Conservation (phyloP, 2,329 filamentous ascomycete species). For the Aspergillus sp. region DNA sequence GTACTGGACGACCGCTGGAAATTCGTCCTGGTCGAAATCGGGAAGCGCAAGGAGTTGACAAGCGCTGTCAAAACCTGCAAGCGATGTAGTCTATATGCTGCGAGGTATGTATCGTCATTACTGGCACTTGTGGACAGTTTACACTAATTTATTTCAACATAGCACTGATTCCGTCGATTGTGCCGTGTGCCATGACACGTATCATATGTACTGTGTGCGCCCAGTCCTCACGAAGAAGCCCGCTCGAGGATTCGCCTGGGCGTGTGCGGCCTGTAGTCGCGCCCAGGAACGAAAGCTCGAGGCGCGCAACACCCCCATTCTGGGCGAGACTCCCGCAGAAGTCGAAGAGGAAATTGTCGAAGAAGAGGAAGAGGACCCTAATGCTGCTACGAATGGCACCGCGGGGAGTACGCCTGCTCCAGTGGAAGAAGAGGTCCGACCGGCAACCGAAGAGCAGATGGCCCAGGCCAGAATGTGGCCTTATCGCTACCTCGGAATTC, state of each 20-base stretch:
- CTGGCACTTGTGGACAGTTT: constrained; percentile 4
- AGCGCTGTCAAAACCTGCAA: constrained; percentile 96
- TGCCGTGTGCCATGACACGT: constrained; percentile 89
- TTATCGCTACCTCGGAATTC: constrained; percentile 91
- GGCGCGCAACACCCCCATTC: constrained; percentile 77
- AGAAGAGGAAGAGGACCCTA: constrained; percentile 70
- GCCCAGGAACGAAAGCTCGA: constrained; percentile 93
- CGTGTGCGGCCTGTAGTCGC: constrained; percentile 90
- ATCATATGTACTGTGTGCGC: constrained; percentile 97
- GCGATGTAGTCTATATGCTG: constrained; percentile 85
- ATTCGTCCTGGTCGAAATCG: constrained; percentile 90
- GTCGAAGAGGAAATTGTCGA: constrained; percentile 66
- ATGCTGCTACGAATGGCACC: constrained; percentile 51
- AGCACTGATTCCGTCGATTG: constrained; percentile 96
- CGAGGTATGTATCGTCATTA: constrained; percentile 60
- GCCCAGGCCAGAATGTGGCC: constrained; percentile 94
- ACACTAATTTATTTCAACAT: constrained; percentile 23
- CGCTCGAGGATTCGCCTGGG: constrained; percentile 96
- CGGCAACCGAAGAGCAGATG: constrained; percentile 78
- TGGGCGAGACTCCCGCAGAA: constrained; percentile 54
- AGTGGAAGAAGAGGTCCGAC: constrained; percentile 52
- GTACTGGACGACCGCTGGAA: constrained; percentile 96
- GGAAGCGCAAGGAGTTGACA: constrained; percentile 90
- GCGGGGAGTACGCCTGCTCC: constrained; percentile 62
- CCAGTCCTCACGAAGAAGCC: constrained; percentile 93